A percentile compares a stretch with the other conserved stretches of the same genome.
These are phyloP conservation scores for Citrus sinensis DNA, from an alignment of 345 rosid species.

Conservation along the genomic window DVS_A1.0 CM039163.1:4357001-4357500, in stretches of 20 bases:
- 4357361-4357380: background rate
- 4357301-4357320: constrained; percentile 19
- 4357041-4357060: background rate
- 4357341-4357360: background rate
- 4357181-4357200: background rate
- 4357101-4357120: background rate
- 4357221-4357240: constrained; percentile 29
- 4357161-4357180: background rate
- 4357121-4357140: background rate
- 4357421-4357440: background rate
- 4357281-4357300: constrained; percentile 39
- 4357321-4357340: constrained; percentile 1
- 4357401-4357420: background rate
- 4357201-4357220: background rate
- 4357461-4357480: background rate
- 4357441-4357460: constrained; percentile 2
- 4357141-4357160: background rate
- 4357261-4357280: constrained; percentile 50
- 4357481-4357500: background rate
- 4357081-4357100: background rate
- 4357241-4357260: constrained; percentile 57
- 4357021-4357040: background rate
- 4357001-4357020: background rate
- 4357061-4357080: background rate
- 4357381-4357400: constrained; percentile 6